These are phyloP conservation scores for Batkoa obscura DNA, from an alignment of 371 early-diverging fungal genomes.

Conservation along the genomic window DNA sequence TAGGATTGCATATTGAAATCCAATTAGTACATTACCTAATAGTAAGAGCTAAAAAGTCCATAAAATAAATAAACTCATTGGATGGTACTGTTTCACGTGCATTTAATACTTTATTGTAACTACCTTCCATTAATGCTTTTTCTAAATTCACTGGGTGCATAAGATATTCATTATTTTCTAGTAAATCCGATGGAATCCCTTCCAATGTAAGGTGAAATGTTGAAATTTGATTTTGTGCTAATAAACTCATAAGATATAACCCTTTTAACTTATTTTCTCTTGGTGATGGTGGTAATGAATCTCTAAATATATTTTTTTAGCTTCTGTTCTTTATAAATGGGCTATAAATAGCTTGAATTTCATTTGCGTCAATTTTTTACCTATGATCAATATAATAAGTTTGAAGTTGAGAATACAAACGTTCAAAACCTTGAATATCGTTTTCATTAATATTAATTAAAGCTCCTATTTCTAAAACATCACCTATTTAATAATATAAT, in stretches of 20 bases:
- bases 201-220: conserved; percentile 93
- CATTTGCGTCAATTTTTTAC: conserved; percentile 15
- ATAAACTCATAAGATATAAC: conserved; percentile 71
- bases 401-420: conserved; percentile 83
- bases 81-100: conserved; percentile 69
- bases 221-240: conserved; percentile 81
- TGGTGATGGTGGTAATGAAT: conserved; percentile 35
- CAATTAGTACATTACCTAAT: conserved; percentile 38
- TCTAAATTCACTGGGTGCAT: conserved; percentile 79
- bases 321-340: neutral
- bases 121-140: conserved; percentile 90
- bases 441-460: conserved; percentile 62
- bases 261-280: conserved; percentile 77
- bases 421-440: conserved; percentile 79
- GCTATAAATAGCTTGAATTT: neutral
- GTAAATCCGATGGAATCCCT: conserved; percentile 60
- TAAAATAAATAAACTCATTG: conserved; percentile 75
- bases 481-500: conserved; percentile 26
- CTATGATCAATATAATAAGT: conserved; percentile 71
- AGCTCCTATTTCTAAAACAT: conserved; percentile 81
- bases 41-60: conserved; percentile 80
- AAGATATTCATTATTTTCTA: conserved; percentile 60
- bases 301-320: neutral
- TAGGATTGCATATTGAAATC: neutral
- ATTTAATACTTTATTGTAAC: conserved; percentile 89